These are phyloP conservation scores for Tolypocladium amazonense DNA, from an alignment of 2,329 filamentous ascomycete species.

Conservation along the genomic window DNA sequence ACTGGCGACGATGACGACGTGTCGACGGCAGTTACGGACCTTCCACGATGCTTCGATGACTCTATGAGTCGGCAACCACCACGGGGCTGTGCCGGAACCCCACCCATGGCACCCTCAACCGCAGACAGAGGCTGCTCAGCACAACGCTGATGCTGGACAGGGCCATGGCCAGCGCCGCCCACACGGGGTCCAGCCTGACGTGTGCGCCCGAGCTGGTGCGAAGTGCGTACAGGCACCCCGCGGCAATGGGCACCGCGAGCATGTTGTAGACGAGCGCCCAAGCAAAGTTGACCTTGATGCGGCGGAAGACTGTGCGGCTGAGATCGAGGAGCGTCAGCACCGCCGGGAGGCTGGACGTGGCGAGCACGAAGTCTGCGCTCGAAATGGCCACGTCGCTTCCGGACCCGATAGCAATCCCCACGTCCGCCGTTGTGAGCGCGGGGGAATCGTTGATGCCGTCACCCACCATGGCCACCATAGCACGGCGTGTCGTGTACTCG, in stretches of 20 bases:
- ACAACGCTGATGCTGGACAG: constrained; percentile 86
- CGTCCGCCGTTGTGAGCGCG: constrained; percentile 68
- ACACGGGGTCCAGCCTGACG: constrained; percentile 62
- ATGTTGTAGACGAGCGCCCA: constrained; percentile 82
- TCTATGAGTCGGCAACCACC: constrained; percentile 3
- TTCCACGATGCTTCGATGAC: not conserved
- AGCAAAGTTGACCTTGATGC: constrained; percentile 75
- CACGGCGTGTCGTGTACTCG: constrained; percentile 24
- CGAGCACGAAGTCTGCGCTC: constrained; percentile 71
- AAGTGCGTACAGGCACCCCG: constrained; percentile 62
- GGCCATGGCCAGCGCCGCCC: constrained; percentile 89
- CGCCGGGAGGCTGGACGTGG: constrained; percentile 58
- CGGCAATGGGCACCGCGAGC: constrained; percentile 67
- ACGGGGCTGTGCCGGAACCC: constrained; percentile 26
- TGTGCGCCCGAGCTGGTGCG: constrained; percentile 36
- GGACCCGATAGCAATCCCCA: constrained; percentile 74
- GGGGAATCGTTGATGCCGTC: constrained; percentile 87
- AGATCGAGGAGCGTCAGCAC: constrained; percentile 66
- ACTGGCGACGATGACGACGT: not conserved
- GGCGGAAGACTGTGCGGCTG: constrained; percentile 59
- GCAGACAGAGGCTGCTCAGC: constrained; percentile 65
- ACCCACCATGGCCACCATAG: constrained; percentile 70
- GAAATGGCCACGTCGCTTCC: constrained; percentile 78
- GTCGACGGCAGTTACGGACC: not conserved
- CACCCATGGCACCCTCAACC: constrained; percentile 32